Evolutionary conservation across 352 stramenopile genomes (phyloP), one percentile per base, ranked within the genome.

Genomic region (Phytophthora hibernalis): DNA sequence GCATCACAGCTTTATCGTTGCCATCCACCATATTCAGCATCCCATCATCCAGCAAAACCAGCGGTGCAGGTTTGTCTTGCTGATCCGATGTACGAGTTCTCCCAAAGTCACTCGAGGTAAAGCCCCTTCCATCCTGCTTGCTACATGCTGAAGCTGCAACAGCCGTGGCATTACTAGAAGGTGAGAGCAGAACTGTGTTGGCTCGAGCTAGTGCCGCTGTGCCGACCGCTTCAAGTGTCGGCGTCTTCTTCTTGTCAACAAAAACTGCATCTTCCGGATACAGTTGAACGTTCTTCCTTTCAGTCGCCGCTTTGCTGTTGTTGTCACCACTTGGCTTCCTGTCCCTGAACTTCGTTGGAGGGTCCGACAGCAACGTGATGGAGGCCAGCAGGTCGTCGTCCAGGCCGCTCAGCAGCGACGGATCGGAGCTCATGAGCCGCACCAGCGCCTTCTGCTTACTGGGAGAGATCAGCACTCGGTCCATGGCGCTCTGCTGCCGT

Each of bases 361-460:
- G 50, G 33, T 60, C 59, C 5, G 70, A 69, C 22, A 61, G 30
- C 30, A 80, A 44, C 24, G 71, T 80, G 58, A 87, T 71, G 11
- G 70, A 79, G 3, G 65, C 57, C 26, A 87, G 51, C 12, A 85
- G 52, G 13, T 71, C 68, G 21, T 72, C 65, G 60, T 87, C 74
- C 37, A 87, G 49, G 6, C 65, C 68, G 57, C 54, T 68, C 37
- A 84, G 47, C 37, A 87, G 59, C 47, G 71, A 74, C 54, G 76
- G 79, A 37, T 87, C 66, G 3, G 65, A 59, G 63, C 65, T 80
- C 65, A 87, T 73, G 50, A 87, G 74, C 37, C 56, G 58, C 68
- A 82, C 74, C 43, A 87, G 66, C 30, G 65, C 77, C 66, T 77
- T 66, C 69, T 85, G 79, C 61, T 77, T 85, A 35, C 42, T 57